phyloP scores from a whole-genome alignment of 2,329 filamentous ascomycete genomes.

The Onygena corvina region DNA sequence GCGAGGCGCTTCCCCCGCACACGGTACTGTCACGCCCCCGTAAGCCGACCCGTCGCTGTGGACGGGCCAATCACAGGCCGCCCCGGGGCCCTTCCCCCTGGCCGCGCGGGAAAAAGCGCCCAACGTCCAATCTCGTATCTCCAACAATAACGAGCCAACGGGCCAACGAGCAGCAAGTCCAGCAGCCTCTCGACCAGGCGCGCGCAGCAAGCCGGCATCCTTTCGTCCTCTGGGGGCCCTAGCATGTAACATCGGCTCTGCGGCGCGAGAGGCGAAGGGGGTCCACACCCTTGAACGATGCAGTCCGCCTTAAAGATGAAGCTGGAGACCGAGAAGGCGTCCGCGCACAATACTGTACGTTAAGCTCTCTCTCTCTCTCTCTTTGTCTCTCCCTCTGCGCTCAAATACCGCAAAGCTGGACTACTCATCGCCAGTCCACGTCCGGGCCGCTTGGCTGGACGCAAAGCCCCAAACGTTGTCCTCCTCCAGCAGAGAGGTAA shows the following conservation, averaged over 20 bases:
- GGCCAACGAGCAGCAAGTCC: neutral
- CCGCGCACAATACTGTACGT: conserved; percentile 6
- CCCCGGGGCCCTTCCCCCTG: neutral
- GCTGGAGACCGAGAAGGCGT: conserved; percentile 2
- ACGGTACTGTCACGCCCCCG: neutral
- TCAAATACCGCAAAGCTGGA: conserved; percentile 1
- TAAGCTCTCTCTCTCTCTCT: neutral
- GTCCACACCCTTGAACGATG: conserved; percentile 5
- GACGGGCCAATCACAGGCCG: no score
- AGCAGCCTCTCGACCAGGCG: neutral
- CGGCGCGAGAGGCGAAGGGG: neutral
- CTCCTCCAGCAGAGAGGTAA: conserved; percentile 3
- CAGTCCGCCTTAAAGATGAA: conserved; percentile 6
- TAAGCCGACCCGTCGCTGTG: neutral
- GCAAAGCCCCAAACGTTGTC: neutral
- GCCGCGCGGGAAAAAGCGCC: no score
- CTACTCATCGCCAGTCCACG: neutral
- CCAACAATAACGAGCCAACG: no score
- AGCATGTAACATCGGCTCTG: conserved; percentile 4
- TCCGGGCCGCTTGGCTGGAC: neutral
- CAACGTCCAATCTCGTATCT: neutral
- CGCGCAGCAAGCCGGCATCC: neutral
- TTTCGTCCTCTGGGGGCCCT: neutral
- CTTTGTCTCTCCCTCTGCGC: neutral
- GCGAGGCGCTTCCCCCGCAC: neutral